These are phyloP conservation scores for Trichoderma endophyticum DNA, from an alignment of 2,329 filamentous ascomycete species.

Conservation along the genomic window DNA sequence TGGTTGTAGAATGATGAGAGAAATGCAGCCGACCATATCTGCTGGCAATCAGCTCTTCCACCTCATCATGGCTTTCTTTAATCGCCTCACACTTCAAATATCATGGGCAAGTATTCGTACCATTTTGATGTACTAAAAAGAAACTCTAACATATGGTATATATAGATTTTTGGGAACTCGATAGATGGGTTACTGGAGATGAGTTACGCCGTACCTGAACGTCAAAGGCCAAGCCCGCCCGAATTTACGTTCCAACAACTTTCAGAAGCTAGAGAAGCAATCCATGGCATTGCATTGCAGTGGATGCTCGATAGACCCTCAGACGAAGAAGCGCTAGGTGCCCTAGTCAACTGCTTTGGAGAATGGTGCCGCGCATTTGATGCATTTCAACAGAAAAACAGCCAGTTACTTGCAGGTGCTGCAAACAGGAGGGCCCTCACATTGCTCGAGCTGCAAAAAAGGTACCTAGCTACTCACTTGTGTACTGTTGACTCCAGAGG, in stretches of 20 bases:
- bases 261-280: background rate
- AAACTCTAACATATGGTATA: background rate
- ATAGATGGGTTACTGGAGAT: background rate
- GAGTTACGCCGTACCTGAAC: background rate
- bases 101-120: background rate
- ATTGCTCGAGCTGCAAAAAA: background rate
- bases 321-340: background rate
- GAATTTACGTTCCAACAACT: background rate
- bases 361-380: background rate
- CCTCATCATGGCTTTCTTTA: background rate
- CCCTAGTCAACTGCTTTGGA: background rate
- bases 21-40: background rate
- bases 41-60: background rate
- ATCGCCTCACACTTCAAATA: background rate
- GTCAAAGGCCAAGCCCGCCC: background rate
- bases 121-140: background rate
- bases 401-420: background rate
- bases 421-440: background rate
- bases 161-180: background rate
- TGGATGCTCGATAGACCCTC: background rate
- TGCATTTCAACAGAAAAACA: background rate
- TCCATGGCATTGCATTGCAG: background rate
- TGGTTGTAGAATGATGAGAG: background rate
- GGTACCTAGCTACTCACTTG: background rate
- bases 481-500: background rate